Conservation (phyloP, 352 stramenopile species). For the Phytopythium aichiense region DNA sequence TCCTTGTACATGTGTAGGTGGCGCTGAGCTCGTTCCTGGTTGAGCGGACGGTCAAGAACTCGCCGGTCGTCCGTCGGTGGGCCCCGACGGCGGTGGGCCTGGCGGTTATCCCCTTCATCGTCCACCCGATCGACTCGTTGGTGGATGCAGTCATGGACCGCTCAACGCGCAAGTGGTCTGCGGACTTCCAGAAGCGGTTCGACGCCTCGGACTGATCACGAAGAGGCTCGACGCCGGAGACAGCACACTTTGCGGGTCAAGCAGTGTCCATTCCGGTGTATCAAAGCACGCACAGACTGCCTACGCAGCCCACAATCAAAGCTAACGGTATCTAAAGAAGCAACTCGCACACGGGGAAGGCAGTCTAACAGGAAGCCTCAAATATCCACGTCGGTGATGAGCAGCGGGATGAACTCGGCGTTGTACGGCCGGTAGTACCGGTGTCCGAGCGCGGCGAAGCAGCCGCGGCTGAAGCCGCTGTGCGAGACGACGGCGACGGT, state of each 20-base stretch:
- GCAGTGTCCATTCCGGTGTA: background rate
- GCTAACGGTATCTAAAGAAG: background rate
- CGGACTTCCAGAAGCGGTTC: constrained; percentile 20
- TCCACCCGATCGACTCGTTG: constrained; percentile 80
- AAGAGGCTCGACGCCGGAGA: no score
- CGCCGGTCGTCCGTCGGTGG: constrained; percentile 45
- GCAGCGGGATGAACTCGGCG: constrained; percentile 58
- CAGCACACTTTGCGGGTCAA: background rate
- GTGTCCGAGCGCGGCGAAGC: constrained; percentile 51
- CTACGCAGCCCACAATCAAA: background rate
- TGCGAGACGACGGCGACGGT: constrained; percentile 58
- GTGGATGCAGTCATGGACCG: constrained; percentile 56
- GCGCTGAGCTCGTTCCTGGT: constrained; percentile 31
- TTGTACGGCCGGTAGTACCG: constrained; percentile 65
- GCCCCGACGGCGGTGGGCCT: constrained; percentile 74
- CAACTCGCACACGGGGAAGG: background rate
- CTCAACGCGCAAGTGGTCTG: constrained; percentile 45
- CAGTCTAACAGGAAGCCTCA: background rate
- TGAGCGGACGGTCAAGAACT: constrained; percentile 35
- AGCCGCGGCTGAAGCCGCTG: constrained; percentile 61
- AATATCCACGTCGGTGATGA: constrained; percentile 23
- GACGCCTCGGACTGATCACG: constrained; percentile 13
- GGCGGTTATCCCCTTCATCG: constrained; percentile 82
- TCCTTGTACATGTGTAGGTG: constrained; percentile 18
- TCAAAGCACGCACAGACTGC: background rate